Evolutionary conservation across 495 filamentous ascomycete genomes (phyloP).

Genomic region (Tuber microsphaerosporum): DNA sequence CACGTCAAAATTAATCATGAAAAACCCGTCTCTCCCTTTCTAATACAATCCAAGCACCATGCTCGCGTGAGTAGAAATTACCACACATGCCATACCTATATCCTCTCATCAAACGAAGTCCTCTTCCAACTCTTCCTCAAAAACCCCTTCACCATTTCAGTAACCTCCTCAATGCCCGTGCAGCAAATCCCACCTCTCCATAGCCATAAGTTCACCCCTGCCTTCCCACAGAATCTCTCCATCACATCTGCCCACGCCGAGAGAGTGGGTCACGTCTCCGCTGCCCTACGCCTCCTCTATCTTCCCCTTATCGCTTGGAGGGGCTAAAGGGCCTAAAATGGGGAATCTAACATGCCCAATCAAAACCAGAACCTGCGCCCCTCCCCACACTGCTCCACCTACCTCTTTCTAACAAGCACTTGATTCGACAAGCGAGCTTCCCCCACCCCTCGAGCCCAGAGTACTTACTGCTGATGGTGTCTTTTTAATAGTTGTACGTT

Average conservation of each 20-base stretch:
- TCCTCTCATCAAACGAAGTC: background rate
- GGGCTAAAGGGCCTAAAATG: background rate
- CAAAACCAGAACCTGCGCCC: background rate
- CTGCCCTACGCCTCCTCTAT: background rate
- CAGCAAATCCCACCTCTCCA: background rate
- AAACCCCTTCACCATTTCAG: background rate
- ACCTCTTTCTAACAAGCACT: background rate
- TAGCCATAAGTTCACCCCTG: background rate
- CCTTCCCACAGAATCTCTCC: background rate
- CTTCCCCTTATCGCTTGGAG: background rate
- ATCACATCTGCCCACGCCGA: background rate
- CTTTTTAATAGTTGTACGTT: background rate
- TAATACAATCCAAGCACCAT: background rate
- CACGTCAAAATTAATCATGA: background rate
- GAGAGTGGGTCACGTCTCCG: background rate
- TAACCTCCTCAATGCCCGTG: background rate
- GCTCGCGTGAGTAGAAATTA: background rate
- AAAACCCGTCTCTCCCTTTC: background rate
- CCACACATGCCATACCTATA: background rate
- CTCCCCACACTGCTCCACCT: background rate
- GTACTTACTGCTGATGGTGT: background rate
- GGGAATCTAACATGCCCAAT: background rate
- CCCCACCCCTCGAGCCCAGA: background rate
- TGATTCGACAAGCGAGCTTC: background rate
- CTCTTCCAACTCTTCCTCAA: background rate